phyloP scores from a whole-genome alignment of 2,329 filamentous ascomycete genomes.

The Pezicula radicicola region DNA sequence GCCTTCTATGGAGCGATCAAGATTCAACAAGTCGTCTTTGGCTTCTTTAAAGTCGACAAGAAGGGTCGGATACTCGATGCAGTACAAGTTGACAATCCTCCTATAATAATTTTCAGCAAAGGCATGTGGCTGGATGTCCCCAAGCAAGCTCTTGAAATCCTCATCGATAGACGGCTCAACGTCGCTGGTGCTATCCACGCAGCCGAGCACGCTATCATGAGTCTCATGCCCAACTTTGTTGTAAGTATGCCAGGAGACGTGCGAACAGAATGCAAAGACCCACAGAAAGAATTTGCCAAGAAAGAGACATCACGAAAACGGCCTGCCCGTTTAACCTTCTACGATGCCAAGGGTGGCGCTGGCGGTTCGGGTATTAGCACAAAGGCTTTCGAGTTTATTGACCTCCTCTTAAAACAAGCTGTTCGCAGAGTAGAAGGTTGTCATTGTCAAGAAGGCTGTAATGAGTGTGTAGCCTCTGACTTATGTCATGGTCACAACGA shows the following conservation, averaged over 20 bases:
- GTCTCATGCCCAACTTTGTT: slow-evolving; percentile 85
- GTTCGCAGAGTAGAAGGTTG: slow-evolving; percentile 75
- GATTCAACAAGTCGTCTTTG: slow-evolving; percentile 86
- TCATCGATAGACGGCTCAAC: slow-evolving; percentile 70
- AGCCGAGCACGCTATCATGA: slow-evolving; percentile 87
- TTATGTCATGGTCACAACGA: slow-evolving; percentile 81
- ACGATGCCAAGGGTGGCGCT: slow-evolving; percentile 88
- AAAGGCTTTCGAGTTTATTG: slow-evolving; percentile 92
- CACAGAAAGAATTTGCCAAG: slow-evolving; percentile 81
- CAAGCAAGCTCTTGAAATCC: slow-evolving; percentile 71
- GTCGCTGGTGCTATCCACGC: slow-evolving; percentile 90
- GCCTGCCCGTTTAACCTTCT: slow-evolving; percentile 86
- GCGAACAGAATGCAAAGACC: slow-evolving; percentile 88
- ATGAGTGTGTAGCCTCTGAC: slow-evolving; percentile 87
- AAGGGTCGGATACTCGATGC: slow-evolving; percentile 84
- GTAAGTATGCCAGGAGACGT: slow-evolving; percentile 89
- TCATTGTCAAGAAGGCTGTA: slow-evolving; percentile 73
- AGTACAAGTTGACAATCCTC: slow-evolving; percentile 88
- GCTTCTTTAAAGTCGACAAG: slow-evolving; percentile 96
- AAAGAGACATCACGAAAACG: slow-evolving; percentile 70
- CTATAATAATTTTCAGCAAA: slow-evolving; percentile 79
- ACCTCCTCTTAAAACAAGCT: slow-evolving; percentile 73
- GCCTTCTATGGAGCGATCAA: slow-evolving; percentile 86
- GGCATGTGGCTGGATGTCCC: slow-evolving; percentile 97
- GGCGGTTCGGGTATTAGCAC: slow-evolving; percentile 82